Percentiles rank a stretch among this genome's conserved stretches.
These are phyloP conservation scores for Moesziomyces parantarcticus DNA, from an alignment of 1,284 basidiomycete species.

Conservation along the genomic window DNA sequence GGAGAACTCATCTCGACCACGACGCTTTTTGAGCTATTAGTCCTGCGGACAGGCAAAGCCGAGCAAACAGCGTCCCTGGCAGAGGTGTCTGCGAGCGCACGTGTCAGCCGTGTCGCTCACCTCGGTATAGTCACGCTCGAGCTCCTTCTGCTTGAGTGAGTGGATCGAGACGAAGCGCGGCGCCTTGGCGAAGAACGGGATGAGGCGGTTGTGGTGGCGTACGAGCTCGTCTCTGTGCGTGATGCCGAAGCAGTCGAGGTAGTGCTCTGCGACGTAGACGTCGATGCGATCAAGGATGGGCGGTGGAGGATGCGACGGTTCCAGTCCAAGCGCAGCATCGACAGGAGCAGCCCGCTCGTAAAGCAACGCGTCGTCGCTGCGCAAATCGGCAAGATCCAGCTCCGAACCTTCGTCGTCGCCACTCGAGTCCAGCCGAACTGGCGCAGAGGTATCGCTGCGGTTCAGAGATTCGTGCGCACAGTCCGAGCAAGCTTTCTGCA, in stretches of 20 bases:
- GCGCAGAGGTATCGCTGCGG: background rate
- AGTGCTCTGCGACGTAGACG: slow-evolving; percentile 21
- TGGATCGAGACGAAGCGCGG: slow-evolving; percentile 46
- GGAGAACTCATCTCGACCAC: slow-evolving; percentile 13
- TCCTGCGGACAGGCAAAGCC: slow-evolving; percentile 22
- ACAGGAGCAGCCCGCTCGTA: slow-evolving; percentile 12
- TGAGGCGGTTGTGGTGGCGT: slow-evolving; percentile 17
- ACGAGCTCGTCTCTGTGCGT: slow-evolving; percentile 26
- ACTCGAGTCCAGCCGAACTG: no score
- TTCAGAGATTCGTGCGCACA: no score
- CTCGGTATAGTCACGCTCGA: slow-evolving; percentile 37
- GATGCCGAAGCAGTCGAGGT: slow-evolving; percentile 37
- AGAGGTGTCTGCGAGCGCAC: slow-evolving; percentile 30
- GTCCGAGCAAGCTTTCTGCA: background rate
- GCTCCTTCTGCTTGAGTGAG: slow-evolving; percentile 38
- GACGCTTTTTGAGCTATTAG: background rate
- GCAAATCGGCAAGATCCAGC: slow-evolving; percentile 21
- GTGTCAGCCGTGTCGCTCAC: slow-evolving; percentile 22
- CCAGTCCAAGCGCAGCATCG: slow-evolving; percentile 22
- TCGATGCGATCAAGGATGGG: slow-evolving; percentile 18
- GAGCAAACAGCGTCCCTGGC: slow-evolving; percentile 34
- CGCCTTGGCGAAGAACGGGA: slow-evolving; percentile 31
- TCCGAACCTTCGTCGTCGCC: slow-evolving; percentile 14
- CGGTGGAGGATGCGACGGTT: background rate
- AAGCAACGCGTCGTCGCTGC: slow-evolving; percentile 28